These are phyloP conservation scores for Ceratocystis colombiana DNA, from an alignment of 2,329 filamentous ascomycete genomes.

Conservation along the genomic window DNA sequence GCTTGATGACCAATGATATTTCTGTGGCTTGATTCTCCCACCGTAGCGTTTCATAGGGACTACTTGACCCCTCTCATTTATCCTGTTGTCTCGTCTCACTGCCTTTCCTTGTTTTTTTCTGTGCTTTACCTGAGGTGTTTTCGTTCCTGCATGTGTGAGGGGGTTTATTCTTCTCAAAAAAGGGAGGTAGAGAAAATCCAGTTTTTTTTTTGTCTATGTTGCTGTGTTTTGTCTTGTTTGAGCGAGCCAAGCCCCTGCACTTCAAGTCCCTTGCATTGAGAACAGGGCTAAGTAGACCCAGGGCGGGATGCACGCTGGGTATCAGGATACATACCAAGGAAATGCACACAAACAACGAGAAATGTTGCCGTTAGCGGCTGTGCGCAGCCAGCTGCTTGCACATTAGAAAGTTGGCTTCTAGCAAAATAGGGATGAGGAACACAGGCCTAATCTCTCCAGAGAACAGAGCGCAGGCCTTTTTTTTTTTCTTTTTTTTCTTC, in stretches of 20 bases:
- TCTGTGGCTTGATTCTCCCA: constrained; percentile 5
- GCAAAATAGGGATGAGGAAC: not conserved
- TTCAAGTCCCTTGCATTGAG: not conserved
- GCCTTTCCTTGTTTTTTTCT: not conserved
- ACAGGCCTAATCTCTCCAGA: not conserved
- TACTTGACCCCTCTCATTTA: not conserved
- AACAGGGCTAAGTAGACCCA: not conserved
- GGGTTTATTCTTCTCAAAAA: not conserved
- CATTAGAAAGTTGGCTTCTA: too few species aligned
- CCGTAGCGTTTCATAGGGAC: not conserved
- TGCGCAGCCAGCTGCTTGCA: too few species aligned
- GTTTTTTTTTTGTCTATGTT: not conserved
- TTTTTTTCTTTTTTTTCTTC: not conserved
- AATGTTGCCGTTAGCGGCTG: too few species aligned
- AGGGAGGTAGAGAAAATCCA: not conserved
- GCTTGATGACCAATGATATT: not conserved
- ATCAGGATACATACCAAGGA: not conserved
- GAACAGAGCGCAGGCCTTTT: not conserved
- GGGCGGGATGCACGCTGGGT: too few species aligned
- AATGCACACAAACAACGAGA: not conserved
- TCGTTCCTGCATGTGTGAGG: constrained; percentile 15
- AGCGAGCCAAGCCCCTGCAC: not conserved
- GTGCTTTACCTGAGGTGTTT: not conserved
- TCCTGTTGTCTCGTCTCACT: not conserved
- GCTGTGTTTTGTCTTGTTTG: constrained; percentile 3